Evolutionary conservation across 805 yeast genomes (phyloP).

Genomic region (Saturnispora halmiae): DNA sequence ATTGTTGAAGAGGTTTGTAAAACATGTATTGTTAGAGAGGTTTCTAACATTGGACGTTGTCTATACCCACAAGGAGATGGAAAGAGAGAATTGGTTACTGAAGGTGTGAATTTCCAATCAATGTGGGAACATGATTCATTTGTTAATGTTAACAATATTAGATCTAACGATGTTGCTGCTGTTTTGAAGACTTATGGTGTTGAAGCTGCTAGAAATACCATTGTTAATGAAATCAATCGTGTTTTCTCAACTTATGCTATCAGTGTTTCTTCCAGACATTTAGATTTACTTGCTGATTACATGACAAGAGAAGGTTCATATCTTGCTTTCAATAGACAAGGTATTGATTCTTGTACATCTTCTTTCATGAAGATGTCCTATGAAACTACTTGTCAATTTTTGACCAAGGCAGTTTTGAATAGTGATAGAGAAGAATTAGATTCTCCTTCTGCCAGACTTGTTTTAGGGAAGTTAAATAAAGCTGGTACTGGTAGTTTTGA

Average conservation of each 20-base stretch:
- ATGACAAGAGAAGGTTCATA: constrained; percentile 99
- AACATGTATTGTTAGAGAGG: constrained; percentile 84
- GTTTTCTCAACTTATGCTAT: constrained; percentile 97
- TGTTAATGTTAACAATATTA: constrained; percentile 79
- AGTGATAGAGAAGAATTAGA: constrained; percentile 82
- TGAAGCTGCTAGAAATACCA: constrained; percentile 97
- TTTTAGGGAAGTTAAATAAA: constrained; percentile 78
- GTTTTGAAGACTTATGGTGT: constrained; percentile 92
- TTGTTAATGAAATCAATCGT: constrained; percentile 89
- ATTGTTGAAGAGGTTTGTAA: constrained; percentile 89
- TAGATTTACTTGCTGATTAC: constrained; percentile 95
- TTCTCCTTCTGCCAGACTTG: constrained; percentile 89
- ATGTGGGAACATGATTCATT: constrained; percentile 98
- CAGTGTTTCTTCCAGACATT: constrained; percentile 83
- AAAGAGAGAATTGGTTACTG: constrained; percentile 77
- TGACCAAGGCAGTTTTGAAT: constrained; percentile 91
- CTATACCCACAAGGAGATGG: constrained; percentile 70
- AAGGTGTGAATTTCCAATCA: constrained; percentile 95
- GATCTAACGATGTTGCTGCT: constrained; percentile 88
- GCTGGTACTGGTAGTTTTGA: constrained; percentile 98
- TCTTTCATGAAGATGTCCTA: constrained; percentile 98
- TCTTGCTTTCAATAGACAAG: constrained; percentile 95
- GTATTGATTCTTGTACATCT: constrained; percentile 91
- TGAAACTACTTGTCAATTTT: constrained; percentile 95
- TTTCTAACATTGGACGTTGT: constrained; percentile 87